Evolutionary conservation across 2,329 filamentous ascomycete genomes (phyloP), one percentile per base, ranked within the genome.

Genomic region (Neonectria hederae): DNA sequence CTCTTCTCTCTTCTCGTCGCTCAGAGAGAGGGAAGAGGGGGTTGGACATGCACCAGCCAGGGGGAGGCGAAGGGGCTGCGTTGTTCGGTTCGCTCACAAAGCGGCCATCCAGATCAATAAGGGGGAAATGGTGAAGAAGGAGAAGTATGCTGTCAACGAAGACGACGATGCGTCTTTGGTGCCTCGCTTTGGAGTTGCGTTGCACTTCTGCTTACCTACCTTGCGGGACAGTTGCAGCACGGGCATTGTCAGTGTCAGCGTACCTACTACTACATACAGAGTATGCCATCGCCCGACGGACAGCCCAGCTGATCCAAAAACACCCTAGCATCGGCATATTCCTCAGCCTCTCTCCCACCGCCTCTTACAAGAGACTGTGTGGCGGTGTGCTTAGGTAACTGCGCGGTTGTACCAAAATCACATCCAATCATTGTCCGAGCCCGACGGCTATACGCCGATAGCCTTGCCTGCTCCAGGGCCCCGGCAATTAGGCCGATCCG

Each of bases 251-350:
- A 22, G 32, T 53, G 51, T 62, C 59, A 62, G 45, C 48, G 52
- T 52, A 9, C 38, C 38, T 19, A n/a, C n/a, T n/a, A n/a, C n/a
- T n/a, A n/a, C n/a, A n/a, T n/a, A 51, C 28, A 51, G 46, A 32
- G 46, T 54, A 35, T 46, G 21, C 32, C 54, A 49, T 58, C 21
- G 49, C 42, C 54, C 40, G 60, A 30, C 54, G n/a, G 38, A 60
- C 43, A 45, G 48, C 26, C 42, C 54, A 65, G 55, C 54, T 64
- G 60, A 69, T 59, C 67, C 69, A 57, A 56, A 72, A 71, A 67
- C 62, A 62, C 65, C 59, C 55, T 74, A 73, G 71, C 68, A 69
- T 59, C 69, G 63, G 62, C 63, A 70, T 62, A 67, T 60, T 68
- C 68, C 62, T 68, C 65, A 61, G 65, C 63, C 54, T 67, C 65